These are phyloP conservation scores for Tricholoma matsutake DNA, from an alignment of 768 basidiomycete genomes.

Conservation along the genomic window DNA sequence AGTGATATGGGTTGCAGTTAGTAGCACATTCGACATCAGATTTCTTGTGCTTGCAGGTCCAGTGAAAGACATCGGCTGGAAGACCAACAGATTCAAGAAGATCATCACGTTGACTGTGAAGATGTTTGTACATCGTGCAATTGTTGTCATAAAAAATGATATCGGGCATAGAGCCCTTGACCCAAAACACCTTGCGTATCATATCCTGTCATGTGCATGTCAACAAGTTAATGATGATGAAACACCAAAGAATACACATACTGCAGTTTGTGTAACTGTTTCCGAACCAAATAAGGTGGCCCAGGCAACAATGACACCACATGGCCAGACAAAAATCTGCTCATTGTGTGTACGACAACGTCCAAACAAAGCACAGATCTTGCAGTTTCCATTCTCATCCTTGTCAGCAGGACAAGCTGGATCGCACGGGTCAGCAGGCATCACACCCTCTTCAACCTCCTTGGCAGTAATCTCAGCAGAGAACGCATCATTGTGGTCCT, in stretches of 20 bases:
- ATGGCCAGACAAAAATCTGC: slow-evolving; percentile 22
- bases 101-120: slow-evolving; percentile 9
- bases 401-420: not conserved
- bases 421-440: no score
- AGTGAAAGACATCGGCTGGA: slow-evolving; percentile 30
- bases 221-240: no score
- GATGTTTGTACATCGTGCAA: slow-evolving; percentile 18
- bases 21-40: slow-evolving; percentile 20
- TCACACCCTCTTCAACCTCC: no score
- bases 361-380: slow-evolving; percentile 15
- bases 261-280: slow-evolving; percentile 5
- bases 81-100: slow-evolving; percentile 21
- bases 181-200: no score
- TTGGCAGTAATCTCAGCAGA: no score
- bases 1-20: slow-evolving; percentile 28
- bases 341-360: slow-evolving; percentile 24
- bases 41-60: slow-evolving; percentile 35
- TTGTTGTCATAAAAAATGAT: no score
- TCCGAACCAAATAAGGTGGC: slow-evolving; percentile 25
- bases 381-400: not conserved
- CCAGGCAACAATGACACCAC: slow-evolving; percentile 22
- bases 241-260: no score
- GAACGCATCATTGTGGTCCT: no score
- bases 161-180: no score
- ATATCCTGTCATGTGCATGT: no score